phyloP scores from a whole-genome alignment of 2,329 filamentous ascomycete species.

The Hirsutella rhossiliensis region DNA sequence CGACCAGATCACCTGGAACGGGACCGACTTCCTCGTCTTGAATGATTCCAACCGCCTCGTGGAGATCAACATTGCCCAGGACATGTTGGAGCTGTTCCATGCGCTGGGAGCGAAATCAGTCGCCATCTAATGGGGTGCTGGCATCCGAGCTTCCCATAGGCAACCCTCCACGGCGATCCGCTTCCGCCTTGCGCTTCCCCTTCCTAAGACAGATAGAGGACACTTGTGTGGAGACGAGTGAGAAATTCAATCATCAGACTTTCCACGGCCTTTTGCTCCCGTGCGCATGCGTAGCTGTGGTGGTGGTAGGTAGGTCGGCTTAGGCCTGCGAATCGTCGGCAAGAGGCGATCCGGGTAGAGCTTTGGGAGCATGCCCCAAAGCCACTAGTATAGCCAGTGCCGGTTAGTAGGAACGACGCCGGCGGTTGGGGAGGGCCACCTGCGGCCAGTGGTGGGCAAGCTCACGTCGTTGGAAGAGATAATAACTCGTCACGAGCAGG shows the following conservation, averaged over 20 bases:
- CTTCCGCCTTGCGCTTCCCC: background rate
- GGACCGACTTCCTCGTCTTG: constrained; percentile 4
- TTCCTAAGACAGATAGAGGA: background rate
- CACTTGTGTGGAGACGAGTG: too few species aligned
- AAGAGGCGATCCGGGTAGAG: too few species aligned
- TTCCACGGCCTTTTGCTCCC: too few species aligned
- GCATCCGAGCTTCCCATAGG: background rate
- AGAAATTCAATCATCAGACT: too few species aligned
- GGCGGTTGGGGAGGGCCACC: too few species aligned
- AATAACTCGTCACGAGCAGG: constrained; percentile 41
- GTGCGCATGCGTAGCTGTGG: too few species aligned
- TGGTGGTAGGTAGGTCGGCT: too few species aligned
- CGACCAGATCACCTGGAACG: constrained; percentile 3
- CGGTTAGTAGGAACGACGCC: background rate
- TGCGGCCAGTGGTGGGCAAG: constrained; percentile 3
- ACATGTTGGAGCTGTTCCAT: constrained; percentile 1
- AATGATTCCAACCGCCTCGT: constrained; percentile 1
- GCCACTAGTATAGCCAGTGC: too few species aligned
- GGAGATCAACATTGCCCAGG: constrained; percentile 3
- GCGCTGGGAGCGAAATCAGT: background rate
- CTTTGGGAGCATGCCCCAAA: too few species aligned
- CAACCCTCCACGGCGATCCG: background rate
- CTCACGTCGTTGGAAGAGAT: constrained; percentile 38
- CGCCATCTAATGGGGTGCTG: background rate
- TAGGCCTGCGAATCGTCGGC: too few species aligned